These are phyloP conservation scores for Lomentospora prolificans DNA, from an alignment of 2,329 filamentous ascomycete genomes.

Conservation along the genomic window DNA sequence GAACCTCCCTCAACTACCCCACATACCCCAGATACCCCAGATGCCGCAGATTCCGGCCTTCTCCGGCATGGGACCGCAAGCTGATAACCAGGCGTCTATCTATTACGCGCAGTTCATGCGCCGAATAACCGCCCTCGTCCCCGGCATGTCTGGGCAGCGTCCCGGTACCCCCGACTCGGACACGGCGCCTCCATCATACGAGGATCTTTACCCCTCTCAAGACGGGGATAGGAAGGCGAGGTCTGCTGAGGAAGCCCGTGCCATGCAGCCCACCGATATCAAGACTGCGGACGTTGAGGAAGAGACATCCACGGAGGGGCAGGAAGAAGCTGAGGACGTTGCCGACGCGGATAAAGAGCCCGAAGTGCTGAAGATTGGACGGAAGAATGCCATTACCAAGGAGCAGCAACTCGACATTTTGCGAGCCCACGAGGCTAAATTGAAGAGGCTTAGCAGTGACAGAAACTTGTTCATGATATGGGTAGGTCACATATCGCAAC, in stretches of 20 bases:
- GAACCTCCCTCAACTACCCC: slow-evolving; percentile 39
- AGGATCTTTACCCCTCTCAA: slow-evolving; percentile 61
- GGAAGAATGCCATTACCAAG: slow-evolving; percentile 53
- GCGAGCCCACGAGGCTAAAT: slow-evolving; percentile 48
- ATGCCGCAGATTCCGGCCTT: slow-evolving; percentile 47
- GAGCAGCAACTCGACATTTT: slow-evolving; percentile 56
- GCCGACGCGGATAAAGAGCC: slow-evolving; percentile 28
- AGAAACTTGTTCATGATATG: slow-evolving; percentile 60
- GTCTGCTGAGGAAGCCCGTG: slow-evolving; percentile 47
- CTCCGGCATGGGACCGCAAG: slow-evolving; percentile 51
- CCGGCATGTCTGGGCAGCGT: slow-evolving; percentile 42
- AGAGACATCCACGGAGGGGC: slow-evolving; percentile 29
- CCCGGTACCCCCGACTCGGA: slow-evolving; percentile 28
- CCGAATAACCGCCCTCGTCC: slow-evolving; percentile 62
- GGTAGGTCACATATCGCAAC: no score
- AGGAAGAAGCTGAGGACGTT: slow-evolving; percentile 24
- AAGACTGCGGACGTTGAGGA: slow-evolving; percentile 15
- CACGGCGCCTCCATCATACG: slow-evolving; percentile 60
- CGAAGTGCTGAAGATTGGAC: slow-evolving; percentile 46
- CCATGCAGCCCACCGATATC: slow-evolving; percentile 14
- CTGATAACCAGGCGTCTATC: slow-evolving; percentile 63
- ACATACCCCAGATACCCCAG: slow-evolving; percentile 51
- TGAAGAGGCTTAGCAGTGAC: slow-evolving; percentile 54
- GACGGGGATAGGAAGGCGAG: slow-evolving; percentile 46
- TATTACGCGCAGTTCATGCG: slow-evolving; percentile 54